Conservation (phyloP, 495 filamentous ascomycete genomes). For the Aspergillus taichungensis region DNA sequence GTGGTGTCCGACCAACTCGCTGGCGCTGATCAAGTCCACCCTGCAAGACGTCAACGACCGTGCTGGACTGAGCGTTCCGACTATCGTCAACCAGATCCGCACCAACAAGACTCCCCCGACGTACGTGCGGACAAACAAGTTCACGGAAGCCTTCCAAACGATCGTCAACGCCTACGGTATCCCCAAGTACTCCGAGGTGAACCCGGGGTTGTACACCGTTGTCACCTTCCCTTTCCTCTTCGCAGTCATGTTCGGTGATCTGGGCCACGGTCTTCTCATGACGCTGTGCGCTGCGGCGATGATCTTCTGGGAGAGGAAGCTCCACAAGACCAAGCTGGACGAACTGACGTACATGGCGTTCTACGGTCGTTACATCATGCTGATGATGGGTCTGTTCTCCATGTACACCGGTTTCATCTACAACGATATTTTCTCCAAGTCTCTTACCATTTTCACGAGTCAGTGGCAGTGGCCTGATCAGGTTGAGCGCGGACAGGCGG, state of each 20-base stretch:
- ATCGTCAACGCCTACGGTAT: conserved; percentile 98
- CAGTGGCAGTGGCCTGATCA: conserved; percentile 77
- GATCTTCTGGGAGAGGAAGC: conserved; percentile 89
- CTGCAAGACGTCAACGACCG: conserved; percentile 94
- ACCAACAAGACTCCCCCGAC: conserved; percentile 97
- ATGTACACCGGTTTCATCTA: conserved; percentile 97
- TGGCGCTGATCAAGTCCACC: conserved; percentile 89
- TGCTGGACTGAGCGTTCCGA: conserved; percentile 87
- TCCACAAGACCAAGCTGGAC: conserved; percentile 77
- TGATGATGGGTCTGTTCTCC: conserved; percentile 96
- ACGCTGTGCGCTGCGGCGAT: conserved; percentile 68
- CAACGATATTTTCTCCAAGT: conserved; percentile 94
- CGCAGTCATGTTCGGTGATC: conserved; percentile 98
- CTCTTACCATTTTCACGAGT: conserved; percentile 77
- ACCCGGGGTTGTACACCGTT: conserved; percentile 88
- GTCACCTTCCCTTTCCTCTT: conserved; percentile 98
- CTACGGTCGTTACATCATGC: conserved; percentile 95
- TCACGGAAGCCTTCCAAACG: conserved; percentile 95
- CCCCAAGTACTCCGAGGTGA: conserved; percentile 93
- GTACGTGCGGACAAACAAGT: conserved; percentile 94
- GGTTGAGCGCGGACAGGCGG: conserved; percentile 49
- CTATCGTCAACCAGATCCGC: conserved; percentile 92
- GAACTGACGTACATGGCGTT: conserved; percentile 97
- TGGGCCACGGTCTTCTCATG: conserved; percentile 88
- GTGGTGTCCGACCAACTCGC: conserved; percentile 87